Evolutionary conservation across 2,329 filamentous ascomycete genomes (phyloP).

Genomic region (Penicillium sp.): DNA sequence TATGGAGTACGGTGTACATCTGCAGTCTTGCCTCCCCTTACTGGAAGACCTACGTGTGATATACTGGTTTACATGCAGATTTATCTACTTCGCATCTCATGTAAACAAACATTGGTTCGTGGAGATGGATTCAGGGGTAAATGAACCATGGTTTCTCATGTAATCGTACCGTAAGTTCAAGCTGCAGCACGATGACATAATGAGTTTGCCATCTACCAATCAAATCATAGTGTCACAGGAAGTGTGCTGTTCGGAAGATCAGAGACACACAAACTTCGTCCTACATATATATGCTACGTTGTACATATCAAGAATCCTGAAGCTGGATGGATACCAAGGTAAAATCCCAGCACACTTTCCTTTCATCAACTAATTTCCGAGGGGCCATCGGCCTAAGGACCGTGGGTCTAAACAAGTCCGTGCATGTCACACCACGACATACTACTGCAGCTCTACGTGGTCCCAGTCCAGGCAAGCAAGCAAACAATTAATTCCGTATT

Average conservation of each 20-base stretch:
- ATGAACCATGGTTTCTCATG: conserved; percentile 16
- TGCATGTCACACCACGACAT: background rate
- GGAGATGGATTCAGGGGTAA: conserved; percentile 22
- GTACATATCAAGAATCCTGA: background rate
- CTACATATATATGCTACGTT: background rate
- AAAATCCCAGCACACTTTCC: background rate
- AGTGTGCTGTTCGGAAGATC: background rate
- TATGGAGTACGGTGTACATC: background rate
- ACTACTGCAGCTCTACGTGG: background rate
- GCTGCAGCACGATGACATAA: conserved; percentile 7
- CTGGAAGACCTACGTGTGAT: background rate
- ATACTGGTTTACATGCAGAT: background rate
- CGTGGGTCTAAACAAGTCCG: background rate
- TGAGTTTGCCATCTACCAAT: background rate
- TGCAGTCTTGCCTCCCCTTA: background rate
- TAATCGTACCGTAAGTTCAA: background rate
- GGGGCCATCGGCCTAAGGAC: background rate
- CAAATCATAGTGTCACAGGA: background rate
- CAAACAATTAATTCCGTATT: conserved; percentile 4
- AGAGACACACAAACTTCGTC: background rate
- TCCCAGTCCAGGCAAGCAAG: background rate
- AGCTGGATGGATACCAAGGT: background rate
- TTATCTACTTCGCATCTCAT: background rate
- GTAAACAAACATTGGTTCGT: conserved; percentile 12
- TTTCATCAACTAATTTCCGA: background rate